These are phyloP conservation scores for Thelonectria rubi DNA, from an alignment of 2,329 filamentous ascomycete species.

Conservation along the genomic window DNA sequence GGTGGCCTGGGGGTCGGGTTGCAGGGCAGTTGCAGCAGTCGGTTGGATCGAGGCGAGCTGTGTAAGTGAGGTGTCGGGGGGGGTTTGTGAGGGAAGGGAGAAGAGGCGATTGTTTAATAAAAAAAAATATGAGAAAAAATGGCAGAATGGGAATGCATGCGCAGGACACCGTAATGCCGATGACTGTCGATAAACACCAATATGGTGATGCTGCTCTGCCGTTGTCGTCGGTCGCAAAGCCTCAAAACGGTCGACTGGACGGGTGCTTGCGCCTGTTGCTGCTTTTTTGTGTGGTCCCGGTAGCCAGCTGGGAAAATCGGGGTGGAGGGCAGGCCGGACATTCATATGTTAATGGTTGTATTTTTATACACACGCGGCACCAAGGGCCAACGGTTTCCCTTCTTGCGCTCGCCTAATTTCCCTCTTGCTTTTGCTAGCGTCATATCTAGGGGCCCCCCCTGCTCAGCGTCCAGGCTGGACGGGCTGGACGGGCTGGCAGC, in stretches of 20 bases:
- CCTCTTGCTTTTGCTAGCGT: slow-evolving; percentile 47
- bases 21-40: slow-evolving; percentile 26
- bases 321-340: slow-evolving; percentile 55
- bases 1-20: slow-evolving; percentile 20
- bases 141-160: no score
- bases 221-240: neutral
- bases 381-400: slow-evolving; percentile 48
- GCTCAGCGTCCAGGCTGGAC: slow-evolving; percentile 14
- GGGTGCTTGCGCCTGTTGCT: no score
- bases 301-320: slow-evolving; percentile 49
- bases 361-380: slow-evolving; percentile 56
- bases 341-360: slow-evolving; percentile 55
- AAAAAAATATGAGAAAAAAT: slow-evolving; percentile 4
- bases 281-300: slow-evolving; percentile 33
- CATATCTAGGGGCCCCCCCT: slow-evolving; percentile 33
- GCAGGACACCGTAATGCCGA: neutral
- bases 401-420: slow-evolving; percentile 50
- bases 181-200: neutral
- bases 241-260: slow-evolving; percentile 5
- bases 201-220: neutral
- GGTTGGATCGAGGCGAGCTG: neutral
- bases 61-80: slow-evolving; percentile 12
- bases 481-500: no score
- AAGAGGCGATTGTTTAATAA: neutral
- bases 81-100: slow-evolving; percentile 1